Percentiles rank a stretch among this genome's conserved stretches.
Conservation (phyloP, 495 filamentous ascomycete species). For the Filosporella fistucella region DNA sequence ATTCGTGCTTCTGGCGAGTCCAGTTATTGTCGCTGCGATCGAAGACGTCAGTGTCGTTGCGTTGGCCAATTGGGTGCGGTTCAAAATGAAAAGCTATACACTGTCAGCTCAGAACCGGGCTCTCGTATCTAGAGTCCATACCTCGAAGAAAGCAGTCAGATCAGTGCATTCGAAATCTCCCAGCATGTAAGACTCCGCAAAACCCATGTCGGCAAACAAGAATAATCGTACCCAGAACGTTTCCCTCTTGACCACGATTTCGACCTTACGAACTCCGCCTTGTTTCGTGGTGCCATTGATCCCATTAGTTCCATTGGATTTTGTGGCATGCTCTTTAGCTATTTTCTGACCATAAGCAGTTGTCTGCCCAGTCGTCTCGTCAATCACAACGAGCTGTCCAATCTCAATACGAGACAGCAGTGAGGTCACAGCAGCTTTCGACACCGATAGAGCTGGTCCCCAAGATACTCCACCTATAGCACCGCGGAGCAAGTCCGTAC, state of each 20-base stretch:
- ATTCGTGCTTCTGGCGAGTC: conserved; percentile 54
- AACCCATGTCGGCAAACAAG: conserved; percentile 69
- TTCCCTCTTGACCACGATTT: conserved; percentile 53
- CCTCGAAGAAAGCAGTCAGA: conserved; percentile 60
- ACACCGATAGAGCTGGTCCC: conserved; percentile 33
- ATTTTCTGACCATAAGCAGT: conserved; percentile 18
- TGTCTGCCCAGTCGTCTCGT: conserved; percentile 29
- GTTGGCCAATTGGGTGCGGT: conserved; percentile 51
- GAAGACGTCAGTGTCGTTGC: conserved; percentile 55
- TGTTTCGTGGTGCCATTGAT: conserved; percentile 15
- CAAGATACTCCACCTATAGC: conserved; percentile 32
- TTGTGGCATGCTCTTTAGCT: conserved; percentile 17
- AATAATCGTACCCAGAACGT: conserved; percentile 62
- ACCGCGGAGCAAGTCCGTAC: conserved; percentile 27
- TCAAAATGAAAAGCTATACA: conserved; percentile 56
- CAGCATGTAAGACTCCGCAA: conserved; percentile 69
- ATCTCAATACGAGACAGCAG: conserved; percentile 35
- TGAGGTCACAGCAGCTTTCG: conserved; percentile 33
- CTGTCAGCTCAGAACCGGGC: background rate
- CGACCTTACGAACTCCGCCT: conserved; percentile 16
- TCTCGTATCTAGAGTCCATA: conserved; percentile 19
- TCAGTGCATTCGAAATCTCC: conserved; percentile 59
- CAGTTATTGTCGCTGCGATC: conserved; percentile 43
- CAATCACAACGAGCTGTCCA: conserved; percentile 38
- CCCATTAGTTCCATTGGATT: conserved; percentile 21